phyloP scores from a whole-genome alignment of 805 yeast genomes.

The Kuraishia ogatae region DNA sequence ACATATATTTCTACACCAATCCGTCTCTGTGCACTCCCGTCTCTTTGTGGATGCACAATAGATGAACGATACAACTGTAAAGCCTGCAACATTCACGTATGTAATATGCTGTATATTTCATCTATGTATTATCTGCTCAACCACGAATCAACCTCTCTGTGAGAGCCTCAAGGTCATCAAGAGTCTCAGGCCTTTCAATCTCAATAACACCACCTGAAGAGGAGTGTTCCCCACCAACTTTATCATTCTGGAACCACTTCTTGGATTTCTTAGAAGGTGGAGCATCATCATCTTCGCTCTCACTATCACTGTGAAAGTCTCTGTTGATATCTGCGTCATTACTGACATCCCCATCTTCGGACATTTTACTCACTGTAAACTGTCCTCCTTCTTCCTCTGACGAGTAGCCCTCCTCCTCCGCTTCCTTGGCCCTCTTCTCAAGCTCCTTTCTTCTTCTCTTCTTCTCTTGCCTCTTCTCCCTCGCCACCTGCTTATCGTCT shows the following conservation, averaged over 20 bases:
- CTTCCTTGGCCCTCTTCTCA: slow-evolving; percentile 47
- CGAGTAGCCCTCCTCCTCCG: slow-evolving; percentile 21
- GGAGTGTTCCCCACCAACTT: slow-evolving; percentile 12
- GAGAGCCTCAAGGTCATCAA: slow-evolving; percentile 90
- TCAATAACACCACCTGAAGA: slow-evolving; percentile 42
- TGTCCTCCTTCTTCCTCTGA: slow-evolving; percentile 21
- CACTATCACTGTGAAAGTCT: slow-evolving; percentile 28
- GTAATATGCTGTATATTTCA: too few relatives aligned
- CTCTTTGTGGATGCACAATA: too few relatives aligned
- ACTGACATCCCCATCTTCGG: slow-evolving; percentile 12
- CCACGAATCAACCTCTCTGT: slow-evolving; percentile 41
- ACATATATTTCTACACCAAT: too few relatives aligned
- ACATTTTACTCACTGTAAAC: slow-evolving; percentile 14
- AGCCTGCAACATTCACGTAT: too few relatives aligned
- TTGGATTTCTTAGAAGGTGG: slow-evolving; percentile 26
- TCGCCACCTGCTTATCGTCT: slow-evolving; percentile 71
- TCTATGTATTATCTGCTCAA: background rate
- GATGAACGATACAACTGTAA: too few relatives aligned
- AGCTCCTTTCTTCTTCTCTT: slow-evolving; percentile 81
- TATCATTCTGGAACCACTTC: slow-evolving; percentile 40
- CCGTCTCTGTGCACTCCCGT: too few relatives aligned
- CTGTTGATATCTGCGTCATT: slow-evolving; percentile 29
- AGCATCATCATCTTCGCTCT: slow-evolving; percentile 23
- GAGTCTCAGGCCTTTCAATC: slow-evolving; percentile 79
- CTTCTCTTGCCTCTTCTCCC: slow-evolving; percentile 75